Conservation (phyloP, 73 alveolate species). For the Effrenium voratum region DNA sequence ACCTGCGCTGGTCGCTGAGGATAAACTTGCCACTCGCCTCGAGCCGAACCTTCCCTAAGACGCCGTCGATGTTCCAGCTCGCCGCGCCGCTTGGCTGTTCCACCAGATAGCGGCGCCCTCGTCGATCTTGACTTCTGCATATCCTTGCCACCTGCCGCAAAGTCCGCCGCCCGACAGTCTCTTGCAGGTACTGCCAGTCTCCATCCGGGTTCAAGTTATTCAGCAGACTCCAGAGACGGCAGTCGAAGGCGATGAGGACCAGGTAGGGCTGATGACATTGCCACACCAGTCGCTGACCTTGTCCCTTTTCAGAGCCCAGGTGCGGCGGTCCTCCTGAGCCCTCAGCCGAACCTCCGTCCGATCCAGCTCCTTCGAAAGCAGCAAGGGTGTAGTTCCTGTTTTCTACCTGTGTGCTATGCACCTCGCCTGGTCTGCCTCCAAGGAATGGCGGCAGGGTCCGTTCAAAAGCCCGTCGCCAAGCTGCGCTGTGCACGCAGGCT, state of each 20-base stretch:
- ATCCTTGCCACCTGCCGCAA: not conserved
- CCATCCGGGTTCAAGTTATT: not conserved
- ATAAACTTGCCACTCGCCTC: not conserved
- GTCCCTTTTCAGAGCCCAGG: too few relatives aligned
- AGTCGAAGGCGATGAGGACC: not conserved
- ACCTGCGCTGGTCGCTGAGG: not conserved
- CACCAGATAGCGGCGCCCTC: not conserved
- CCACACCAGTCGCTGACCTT: conserved; percentile 7
- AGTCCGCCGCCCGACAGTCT: not conserved
- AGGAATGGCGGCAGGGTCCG: too few relatives aligned
- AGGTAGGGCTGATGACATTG: not conserved
- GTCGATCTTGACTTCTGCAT: not conserved
- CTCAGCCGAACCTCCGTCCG: too few relatives aligned
- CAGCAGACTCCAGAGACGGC: not conserved
- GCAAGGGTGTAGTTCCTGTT: too few relatives aligned
- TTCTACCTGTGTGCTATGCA: too few relatives aligned
- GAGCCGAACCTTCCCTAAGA: not conserved
- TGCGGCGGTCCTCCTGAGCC: too few relatives aligned
- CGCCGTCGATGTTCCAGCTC: not conserved
- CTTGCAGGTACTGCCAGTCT: not conserved
- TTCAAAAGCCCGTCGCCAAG: too few relatives aligned
- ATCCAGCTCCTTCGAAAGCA: too few relatives aligned
- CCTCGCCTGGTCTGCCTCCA: too few relatives aligned
- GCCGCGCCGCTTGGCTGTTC: not conserved
- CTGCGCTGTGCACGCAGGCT: too few relatives aligned